Evolutionary conservation across 108 stramenopile species (phyloP).

Genomic region (Nitzschia inconspicua): DNA sequence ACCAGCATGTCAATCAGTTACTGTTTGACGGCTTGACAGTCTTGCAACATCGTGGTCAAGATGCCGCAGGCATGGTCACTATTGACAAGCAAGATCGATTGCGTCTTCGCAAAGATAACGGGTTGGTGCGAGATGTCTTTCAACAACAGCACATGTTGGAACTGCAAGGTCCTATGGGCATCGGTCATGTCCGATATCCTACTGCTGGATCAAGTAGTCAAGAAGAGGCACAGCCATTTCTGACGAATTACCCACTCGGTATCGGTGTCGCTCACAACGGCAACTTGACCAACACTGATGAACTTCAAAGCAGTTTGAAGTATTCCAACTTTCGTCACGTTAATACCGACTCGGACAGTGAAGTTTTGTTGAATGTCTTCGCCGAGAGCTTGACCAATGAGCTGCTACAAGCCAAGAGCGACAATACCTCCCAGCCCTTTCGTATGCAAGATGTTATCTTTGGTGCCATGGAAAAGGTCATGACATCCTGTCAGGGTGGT

Average conservation of each 20-base stretch:
- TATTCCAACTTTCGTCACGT: slow-evolving; percentile 67
- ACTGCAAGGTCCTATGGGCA: slow-evolving; percentile 90
- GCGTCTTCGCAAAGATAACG: slow-evolving; percentile 95
- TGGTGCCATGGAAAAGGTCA: slow-evolving; percentile 66
- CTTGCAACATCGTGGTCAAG: slow-evolving; percentile 99
- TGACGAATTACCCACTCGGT: slow-evolving; percentile 97
- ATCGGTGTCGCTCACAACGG: slow-evolving; percentile 99
- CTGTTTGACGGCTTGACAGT: slow-evolving; percentile 97
- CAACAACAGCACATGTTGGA: slow-evolving; percentile 92
- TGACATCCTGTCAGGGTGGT: slow-evolving; percentile 88
- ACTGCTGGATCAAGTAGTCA: slow-evolving; percentile 88
- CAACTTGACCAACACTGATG: slow-evolving; percentile 92
- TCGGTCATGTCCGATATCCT: slow-evolving; percentile 98
- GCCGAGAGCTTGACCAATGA: slow-evolving; percentile 91
- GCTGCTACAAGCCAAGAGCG: too few relatives aligned
- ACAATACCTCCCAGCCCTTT: slow-evolving; percentile 17
- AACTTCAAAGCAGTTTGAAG: slow-evolving; percentile 55
- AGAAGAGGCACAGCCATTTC: slow-evolving; percentile 96
- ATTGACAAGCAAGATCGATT: slow-evolving; percentile 76
- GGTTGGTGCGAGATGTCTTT: slow-evolving; percentile 96
- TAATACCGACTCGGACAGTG: slow-evolving; percentile 94
- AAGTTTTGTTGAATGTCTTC: slow-evolving; percentile 90
- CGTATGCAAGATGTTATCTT: slow-evolving; percentile 69
- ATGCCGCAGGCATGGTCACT: slow-evolving; percentile 98
- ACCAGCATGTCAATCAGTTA: slow-evolving; percentile 88